Conservation (phyloP, 2,329 filamentous ascomycete species). For the Aureobasidium zeae region DNA sequence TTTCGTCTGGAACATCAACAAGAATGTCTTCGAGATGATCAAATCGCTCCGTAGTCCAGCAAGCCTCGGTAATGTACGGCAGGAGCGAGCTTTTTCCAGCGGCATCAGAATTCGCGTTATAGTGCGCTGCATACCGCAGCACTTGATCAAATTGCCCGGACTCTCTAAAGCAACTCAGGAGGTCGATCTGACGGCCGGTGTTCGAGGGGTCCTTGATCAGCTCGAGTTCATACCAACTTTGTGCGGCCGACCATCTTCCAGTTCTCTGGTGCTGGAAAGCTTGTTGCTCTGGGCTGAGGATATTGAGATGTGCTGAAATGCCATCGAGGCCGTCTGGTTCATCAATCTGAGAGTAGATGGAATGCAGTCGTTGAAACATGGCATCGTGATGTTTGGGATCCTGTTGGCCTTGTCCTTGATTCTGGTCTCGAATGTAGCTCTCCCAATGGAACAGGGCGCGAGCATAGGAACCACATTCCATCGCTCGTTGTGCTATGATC, state of each 20-base stretch:
- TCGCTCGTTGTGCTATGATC: conserved; percentile 68
- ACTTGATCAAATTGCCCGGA: conserved; percentile 60
- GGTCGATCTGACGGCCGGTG: conserved; percentile 66
- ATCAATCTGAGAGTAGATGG: conserved; percentile 95
- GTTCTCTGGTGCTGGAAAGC: conserved; percentile 87
- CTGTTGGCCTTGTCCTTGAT: conserved; percentile 32
- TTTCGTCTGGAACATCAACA: conserved; percentile 36
- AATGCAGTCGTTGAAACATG: conserved; percentile 69
- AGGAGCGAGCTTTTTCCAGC: conserved; percentile 47
- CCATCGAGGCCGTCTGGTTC: conserved; percentile 95
- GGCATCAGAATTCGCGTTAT: conserved; percentile 30
- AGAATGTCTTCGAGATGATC: conserved; percentile 58
- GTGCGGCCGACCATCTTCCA: conserved; percentile 85
- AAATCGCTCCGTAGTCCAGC: conserved; percentile 84
- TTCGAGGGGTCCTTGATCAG: conserved; percentile 59
- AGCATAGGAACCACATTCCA: conserved; percentile 90
- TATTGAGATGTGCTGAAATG: conserved; percentile 76
- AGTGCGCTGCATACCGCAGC: conserved; percentile 12
- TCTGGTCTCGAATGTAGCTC: conserved; percentile 62
- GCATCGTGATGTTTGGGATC: conserved; percentile 42
- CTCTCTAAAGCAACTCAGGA: conserved; percentile 82
- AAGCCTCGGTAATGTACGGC: conserved; percentile 80
- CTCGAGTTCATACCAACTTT: conserved; percentile 95
- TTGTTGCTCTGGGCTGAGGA: conserved; percentile 87
- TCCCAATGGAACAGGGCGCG: conserved; percentile 91